Evolutionary conservation across 352 stramenopile genomes (phyloP).

Genomic region (Phytophthora citrophthora): DNA sequence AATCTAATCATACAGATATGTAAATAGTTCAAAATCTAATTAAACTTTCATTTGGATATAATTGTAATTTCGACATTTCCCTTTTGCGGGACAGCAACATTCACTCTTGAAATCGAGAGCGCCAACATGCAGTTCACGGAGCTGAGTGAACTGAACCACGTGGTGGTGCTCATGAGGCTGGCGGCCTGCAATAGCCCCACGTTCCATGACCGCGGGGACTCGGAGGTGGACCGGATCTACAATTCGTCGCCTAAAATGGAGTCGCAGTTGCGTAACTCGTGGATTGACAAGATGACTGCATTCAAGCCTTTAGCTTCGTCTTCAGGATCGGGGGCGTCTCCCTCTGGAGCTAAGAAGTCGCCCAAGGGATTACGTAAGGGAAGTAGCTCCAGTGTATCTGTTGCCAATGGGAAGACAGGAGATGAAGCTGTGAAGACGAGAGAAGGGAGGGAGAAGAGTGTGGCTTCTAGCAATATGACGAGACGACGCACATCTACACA

Average conservation of each 20-base stretch:
- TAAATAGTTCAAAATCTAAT: background rate
- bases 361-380: constrained; percentile 38
- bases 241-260: constrained; percentile 91
- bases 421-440: constrained; percentile 27
- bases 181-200: constrained; percentile 85
- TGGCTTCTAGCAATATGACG: constrained; percentile 19
- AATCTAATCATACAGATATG: constrained; percentile 22
- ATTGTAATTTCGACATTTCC: too few relatives aligned
- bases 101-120: background rate
- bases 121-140: constrained; percentile 87
- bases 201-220: constrained; percentile 91
- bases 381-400: constrained; percentile 17
- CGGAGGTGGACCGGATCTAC: constrained; percentile 90
- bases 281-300: constrained; percentile 87
- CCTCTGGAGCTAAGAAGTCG: constrained; percentile 53
- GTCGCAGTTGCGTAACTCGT: constrained; percentile 86
- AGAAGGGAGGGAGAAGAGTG: constrained; percentile 35
- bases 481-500: constrained; percentile 39
- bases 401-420: constrained; percentile 12
- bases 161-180: constrained; percentile 85
- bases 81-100: background rate
- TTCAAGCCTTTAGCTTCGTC: constrained; percentile 61
- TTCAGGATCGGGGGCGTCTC: constrained; percentile 3
- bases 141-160: constrained; percentile 85
- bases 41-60: background rate